These are phyloP conservation scores for Neonectria punicea DNA, from an alignment of 2,329 filamentous ascomycete species.

Conservation along the genomic window DNA sequence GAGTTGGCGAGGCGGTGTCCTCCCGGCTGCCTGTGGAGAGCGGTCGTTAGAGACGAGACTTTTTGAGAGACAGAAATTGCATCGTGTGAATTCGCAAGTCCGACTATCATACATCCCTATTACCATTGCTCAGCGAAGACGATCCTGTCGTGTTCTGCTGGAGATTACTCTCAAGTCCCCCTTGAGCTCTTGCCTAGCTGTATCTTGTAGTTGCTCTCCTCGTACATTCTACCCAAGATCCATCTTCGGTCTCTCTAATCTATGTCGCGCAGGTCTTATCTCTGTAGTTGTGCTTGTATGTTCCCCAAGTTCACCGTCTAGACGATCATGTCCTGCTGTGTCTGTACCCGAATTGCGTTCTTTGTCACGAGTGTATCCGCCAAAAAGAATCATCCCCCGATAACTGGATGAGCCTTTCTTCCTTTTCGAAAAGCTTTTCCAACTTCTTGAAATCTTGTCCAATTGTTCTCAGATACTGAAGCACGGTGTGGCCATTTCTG, in stretches of 20 bases:
- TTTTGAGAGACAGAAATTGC: background rate
- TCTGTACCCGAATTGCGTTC: background rate
- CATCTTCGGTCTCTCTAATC: background rate
- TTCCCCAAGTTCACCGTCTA: background rate
- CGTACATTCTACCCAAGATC: background rate
- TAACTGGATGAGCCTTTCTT: background rate
- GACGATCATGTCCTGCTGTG: background rate
- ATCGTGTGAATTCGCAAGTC: background rate
- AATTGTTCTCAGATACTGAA: background rate
- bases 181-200: background rate
- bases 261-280: background rate
- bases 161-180: background rate
- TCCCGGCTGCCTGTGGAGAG: background rate
- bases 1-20: background rate
- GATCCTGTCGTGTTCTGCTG: background rate
- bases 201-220: background rate
- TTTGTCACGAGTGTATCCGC: no score
- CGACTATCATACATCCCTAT: background rate
- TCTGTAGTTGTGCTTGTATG: no score
- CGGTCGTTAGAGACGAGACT: background rate
- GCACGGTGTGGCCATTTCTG: background rate
- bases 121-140: background rate
- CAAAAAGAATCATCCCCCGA: no score
- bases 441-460: background rate
- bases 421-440: background rate